Conservation (phyloP, 2,329 filamentous ascomycete species). For the Ampelomyces quisqualis region DNA sequence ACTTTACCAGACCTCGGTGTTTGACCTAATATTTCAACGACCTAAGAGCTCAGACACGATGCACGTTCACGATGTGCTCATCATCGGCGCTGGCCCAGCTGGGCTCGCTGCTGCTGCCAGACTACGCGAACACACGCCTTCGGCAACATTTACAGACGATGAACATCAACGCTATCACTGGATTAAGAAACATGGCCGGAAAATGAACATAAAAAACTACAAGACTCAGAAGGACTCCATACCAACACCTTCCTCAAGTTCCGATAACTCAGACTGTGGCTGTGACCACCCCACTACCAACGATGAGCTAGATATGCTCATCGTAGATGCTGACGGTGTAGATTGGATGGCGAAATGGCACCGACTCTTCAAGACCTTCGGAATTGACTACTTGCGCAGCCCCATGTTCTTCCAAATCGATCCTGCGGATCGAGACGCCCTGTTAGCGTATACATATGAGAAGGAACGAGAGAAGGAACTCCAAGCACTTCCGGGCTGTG, state of each 20-base stretch:
- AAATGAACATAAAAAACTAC: slow-evolving; percentile 59
- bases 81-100: slow-evolving; percentile 73
- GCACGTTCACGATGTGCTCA: slow-evolving; percentile 63
- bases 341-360: slow-evolving; percentile 73
- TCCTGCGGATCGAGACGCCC: slow-evolving; percentile 70
- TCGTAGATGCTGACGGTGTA: slow-evolving; percentile 65
- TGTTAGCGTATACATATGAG: slow-evolving; percentile 68
- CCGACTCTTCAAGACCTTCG: slow-evolving; percentile 64
- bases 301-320: slow-evolving; percentile 45
- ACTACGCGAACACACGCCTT: slow-evolving; percentile 70
- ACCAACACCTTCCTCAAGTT: slow-evolving; percentile 27
- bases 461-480: slow-evolving; percentile 63
- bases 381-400: slow-evolving; percentile 71
- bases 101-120: slow-evolving; percentile 73
- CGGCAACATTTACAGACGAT: slow-evolving; percentile 78
- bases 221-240: slow-evolving; percentile 45
- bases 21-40: too few relatives aligned
- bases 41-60: too few relatives aligned
- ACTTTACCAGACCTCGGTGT: too few relatives aligned
- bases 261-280: slow-evolving; percentile 19
- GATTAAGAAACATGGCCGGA: slow-evolving; percentile 64
- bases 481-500: slow-evolving; percentile 69
- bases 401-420: slow-evolving; percentile 85
- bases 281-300: slow-evolving; percentile 8
- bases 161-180: slow-evolving; percentile 81